Base-by-base conservation (phyloP, 2,329 filamentous ascomycete genomes). In the Penicillium verrucosum region DNA sequence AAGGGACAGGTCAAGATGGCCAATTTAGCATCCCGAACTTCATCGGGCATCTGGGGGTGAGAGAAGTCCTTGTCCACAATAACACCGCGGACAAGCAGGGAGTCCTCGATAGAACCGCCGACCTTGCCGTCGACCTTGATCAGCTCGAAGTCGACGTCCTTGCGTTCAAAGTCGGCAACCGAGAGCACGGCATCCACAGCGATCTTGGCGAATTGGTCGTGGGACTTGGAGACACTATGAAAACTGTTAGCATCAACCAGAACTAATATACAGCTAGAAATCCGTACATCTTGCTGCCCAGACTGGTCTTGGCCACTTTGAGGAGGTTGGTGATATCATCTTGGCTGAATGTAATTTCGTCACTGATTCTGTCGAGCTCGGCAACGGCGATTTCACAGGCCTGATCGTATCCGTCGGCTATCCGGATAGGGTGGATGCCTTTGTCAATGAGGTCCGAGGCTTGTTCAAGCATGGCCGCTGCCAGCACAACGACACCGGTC, bases 1-100 rank as follows among this genome's bases (percentile, higher is more conserved):
- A 99, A 99, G 4, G 94, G 92, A 75, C 94, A 99, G 50, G 94
- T 99, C 58, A 99, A 81, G 70, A 99, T 99, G 66, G 94, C 94
- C 71, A 99, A 87, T 82, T 97, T 97, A 72, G 94, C 95, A 77
- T 99, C 92, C 68, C 82, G 85, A 63, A 99, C 93, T 77, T 97
- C 92, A 49, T 89, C 90, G 11, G 94, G 94, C 94, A 99, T 99
- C 80, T 99, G 94, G 12, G 94, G 94, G 76, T 99, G 94, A 36
- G 94, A 97, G 77, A 99, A 99, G 80, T 99, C 95, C 82, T 99
- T 99, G 85, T 99, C 94, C 75, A 99, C 85, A 74, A 99, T 96
- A 64, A 99, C 94, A 74, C 94, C 94, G 80, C 97, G 95, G 67
- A 99, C 93, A 42, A 99, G 86, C 30, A 97, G 79, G 6, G 92